Percentiles rank a stretch among this genome's conserved stretches.
Evolutionary conservation across 768 basidiomycete species (phyloP).

Genomic region (Boletus rubropictus): DNA sequence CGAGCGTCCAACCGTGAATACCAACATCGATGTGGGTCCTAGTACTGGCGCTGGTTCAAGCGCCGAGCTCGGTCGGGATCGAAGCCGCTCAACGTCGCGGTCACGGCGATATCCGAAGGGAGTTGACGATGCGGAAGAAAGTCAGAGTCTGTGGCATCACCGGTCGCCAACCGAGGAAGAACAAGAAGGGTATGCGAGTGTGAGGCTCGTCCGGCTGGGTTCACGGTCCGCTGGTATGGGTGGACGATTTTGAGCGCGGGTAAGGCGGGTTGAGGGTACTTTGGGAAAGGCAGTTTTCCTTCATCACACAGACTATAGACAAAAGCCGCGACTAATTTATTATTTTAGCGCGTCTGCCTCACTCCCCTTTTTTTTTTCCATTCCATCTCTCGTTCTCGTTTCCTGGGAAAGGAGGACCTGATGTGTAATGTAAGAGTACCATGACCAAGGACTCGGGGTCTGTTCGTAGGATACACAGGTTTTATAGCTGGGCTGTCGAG

Average conservation of each 20-base stretch:
- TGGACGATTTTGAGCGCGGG: constrained; percentile 16
- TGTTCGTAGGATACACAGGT: neutral
- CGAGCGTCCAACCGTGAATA: neutral
- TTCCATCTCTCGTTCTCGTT: too few relatives aligned
- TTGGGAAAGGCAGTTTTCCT: neutral
- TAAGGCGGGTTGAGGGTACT: neutral
- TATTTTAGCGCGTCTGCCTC: neutral
- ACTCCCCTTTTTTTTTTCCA: neutral
- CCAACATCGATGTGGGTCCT: neutral
- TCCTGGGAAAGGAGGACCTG: neutral
- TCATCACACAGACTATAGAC: neutral
- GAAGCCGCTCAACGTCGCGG: constrained; percentile 41
- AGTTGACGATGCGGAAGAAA: constrained; percentile 58
- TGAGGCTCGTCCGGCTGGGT: constrained; percentile 36
- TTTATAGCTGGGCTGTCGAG: neutral
- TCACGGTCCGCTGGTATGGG: constrained; percentile 6
- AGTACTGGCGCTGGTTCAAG: neutral
- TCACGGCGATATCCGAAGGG: constrained; percentile 42
- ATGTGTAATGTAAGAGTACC: neutral
- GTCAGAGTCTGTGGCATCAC: constrained; percentile 47
- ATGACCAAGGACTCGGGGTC: neutral
- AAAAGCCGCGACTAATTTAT: neutral
- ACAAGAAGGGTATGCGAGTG: constrained; percentile 19
- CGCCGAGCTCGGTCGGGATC: constrained; percentile 17
- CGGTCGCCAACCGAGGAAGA: constrained; percentile 25